Evolutionary conservation across 2,329 filamentous ascomycete species (phyloP), one percentile per base, ranked within the genome.

Genomic region (Nothophaeocryptopus gaeumannii): DNA sequence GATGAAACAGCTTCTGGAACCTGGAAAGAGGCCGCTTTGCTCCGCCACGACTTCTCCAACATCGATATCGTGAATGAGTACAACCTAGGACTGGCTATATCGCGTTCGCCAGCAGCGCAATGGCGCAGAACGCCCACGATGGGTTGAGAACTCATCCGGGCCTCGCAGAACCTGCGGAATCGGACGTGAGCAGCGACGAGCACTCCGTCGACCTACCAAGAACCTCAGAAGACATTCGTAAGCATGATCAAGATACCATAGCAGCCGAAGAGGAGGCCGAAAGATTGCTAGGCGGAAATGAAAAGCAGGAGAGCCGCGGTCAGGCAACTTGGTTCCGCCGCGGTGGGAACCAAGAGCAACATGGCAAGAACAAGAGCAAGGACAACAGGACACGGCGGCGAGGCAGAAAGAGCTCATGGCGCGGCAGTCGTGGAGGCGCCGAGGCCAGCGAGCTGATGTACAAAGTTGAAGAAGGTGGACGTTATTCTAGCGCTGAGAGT

Each of bases 391-490:
- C 45, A 54, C 52, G 58, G 61, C 56, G 58, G 37, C 31, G 39
- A 50, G 45, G 64, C 53, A 63, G 58, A 53, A 51, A 55, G 37
- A 56, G 63, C 51, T 58, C 65, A 52, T 71, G 76, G 78, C 54
- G 74, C 70, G 56, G 67, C 80, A 64, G 69, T 77, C 59, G 72
- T 53, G 20, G 20, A 26, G 83, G 83, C 47, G 86, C 89, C 64
- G 82, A 88, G 58, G 50, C 20, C 5, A 84, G 85, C 33, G 81
- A 84, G 67, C 74, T 95, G 63, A 88, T 95, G 84, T 91, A 89
- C 67, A 88, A 93, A 71, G 89, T 92, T 86, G 91, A 96, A 69
- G 86, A 90, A 65, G 89, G 89, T 56, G 72, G 84, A 34, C 41
- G 39, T 44, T 55, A 31, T 10, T 56, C 50, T 26, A 60, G 60